These are phyloP conservation scores for Lichtheimia hyalospora DNA, from an alignment of 371 early-diverging fungal species.

Conservation along the genomic window DNA sequence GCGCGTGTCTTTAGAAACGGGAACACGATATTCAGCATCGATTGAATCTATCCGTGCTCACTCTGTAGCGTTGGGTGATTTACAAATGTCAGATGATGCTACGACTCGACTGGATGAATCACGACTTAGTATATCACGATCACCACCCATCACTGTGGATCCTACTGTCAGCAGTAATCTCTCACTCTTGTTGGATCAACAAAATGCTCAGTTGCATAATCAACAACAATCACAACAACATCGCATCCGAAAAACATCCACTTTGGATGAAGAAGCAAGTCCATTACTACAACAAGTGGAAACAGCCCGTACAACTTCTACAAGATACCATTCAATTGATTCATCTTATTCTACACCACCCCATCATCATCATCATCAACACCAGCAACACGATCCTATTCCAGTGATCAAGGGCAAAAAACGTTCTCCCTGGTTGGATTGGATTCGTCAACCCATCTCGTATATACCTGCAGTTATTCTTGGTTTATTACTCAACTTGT, in stretches of 20 bases:
- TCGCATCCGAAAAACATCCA: background rate
- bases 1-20: conserved; percentile 11
- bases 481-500: conserved; percentile 85
- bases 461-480: conserved; percentile 89
- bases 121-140: background rate
- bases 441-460: conserved; percentile 39
- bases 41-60: conserved; percentile 58
- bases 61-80: conserved; percentile 51
- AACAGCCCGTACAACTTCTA: conserved; percentile 7
- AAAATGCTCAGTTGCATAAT: background rate
- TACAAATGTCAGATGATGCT: conserved; percentile 22
- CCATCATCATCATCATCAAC: background rate
- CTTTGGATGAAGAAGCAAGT: conserved; percentile 4
- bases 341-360: background rate
- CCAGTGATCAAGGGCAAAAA: background rate
- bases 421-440: conserved; percentile 46
- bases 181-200: conserved; percentile 4
- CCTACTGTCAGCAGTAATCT: conserved; percentile 11
- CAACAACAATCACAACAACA: background rate
- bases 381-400: background rate
- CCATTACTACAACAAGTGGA: conserved; percentile 12
- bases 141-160: background rate
- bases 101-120: background rate
- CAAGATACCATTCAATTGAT: conserved; percentile 15
- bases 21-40: conserved; percentile 42